Percentiles rank a stretch among this genome's conserved stretches.
Conservation (phyloP, 192 early-diverging fungal species). For the Chytriomyces sp. region DNA sequence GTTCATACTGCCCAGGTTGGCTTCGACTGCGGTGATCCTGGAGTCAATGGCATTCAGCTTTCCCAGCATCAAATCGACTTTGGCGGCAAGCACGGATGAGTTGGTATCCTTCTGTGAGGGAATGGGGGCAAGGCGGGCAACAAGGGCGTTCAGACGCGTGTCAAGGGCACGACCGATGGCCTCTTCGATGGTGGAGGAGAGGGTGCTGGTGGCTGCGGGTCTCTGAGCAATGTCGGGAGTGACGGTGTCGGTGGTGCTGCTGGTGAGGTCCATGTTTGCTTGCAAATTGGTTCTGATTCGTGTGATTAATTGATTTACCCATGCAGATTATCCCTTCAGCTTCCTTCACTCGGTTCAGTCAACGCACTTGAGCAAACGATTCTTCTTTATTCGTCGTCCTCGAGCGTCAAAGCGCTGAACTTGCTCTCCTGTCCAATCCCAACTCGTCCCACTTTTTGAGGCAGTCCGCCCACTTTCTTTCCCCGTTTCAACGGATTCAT, state of each 20-base stretch:
- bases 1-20: not conserved
- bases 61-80: constrained; percentile 2
- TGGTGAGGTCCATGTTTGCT: too few relatives aligned
- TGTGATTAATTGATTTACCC: too few relatives aligned
- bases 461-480: not conserved
- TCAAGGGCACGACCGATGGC: not conserved
- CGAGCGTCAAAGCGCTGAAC: constrained; percentile 18
- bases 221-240: too few relatives aligned
- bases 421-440: constrained; percentile 6
- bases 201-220: too few relatives aligned
- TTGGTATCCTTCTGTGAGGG: not conserved
- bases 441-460: not conserved
- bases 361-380: not conserved
- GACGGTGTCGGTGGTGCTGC: too few relatives aligned
- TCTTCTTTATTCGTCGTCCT: not conserved
- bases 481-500: not conserved
- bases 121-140: not conserved
- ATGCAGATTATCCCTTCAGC: too few relatives aligned
- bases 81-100: not conserved
- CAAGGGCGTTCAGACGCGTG: not conserved
- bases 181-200: not conserved
- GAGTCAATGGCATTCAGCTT: constrained; percentile 18
- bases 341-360: too few relatives aligned
- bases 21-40: constrained; percentile 18
- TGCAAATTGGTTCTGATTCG: too few relatives aligned